Evolutionary conservation across 2,329 filamentous ascomycete species (phyloP), one percentile per base, ranked within the genome.

Genomic region (Sporothrix protearum): DNA sequence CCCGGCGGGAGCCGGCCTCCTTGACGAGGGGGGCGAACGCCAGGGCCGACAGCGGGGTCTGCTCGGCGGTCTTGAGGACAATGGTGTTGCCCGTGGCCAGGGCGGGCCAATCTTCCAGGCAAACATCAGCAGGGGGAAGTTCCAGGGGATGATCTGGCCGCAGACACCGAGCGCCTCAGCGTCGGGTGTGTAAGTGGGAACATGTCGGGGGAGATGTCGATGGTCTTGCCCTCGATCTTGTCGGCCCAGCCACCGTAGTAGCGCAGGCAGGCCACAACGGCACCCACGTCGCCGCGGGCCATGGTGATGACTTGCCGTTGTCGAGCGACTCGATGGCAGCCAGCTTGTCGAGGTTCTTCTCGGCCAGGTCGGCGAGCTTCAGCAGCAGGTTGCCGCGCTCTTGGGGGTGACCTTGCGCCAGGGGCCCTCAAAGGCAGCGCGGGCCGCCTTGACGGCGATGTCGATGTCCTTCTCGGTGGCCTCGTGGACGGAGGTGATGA

Each of bases 201-300:
- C 81, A 90, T 93, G 75, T 92, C 90, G 72, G 88, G 87, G 77
- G 87, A 84, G 76, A 93, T 92, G 77, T 96, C 92, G 75, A 96
- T 89, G 71, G 93, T 93, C 85, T 94, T 93, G 81, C 94, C 93
- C 81, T 90, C 86, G 76, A 96, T 90, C 89, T 97, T 97, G 86
- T 97, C 94, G 77, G 93, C 92, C 90, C 91, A 97, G 74, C 94
- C 94, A 78, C 87, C 93, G 78, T 94, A 96, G 84, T 95, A 97
- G 81, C 94, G 89, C 78, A 97, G 82, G 83, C 87, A 91, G 78
- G 86, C 89, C 75, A 88, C 85, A 72, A 90, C 89, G 76, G 88
- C 86, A 70, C 81, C 83, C 55, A 97, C 86, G 79, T 97, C 93
- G 49, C 89, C 91, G 79, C 89, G 91, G 74, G 92, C 91, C 87